Evolutionary conservation across 495 filamentous ascomycete species (phyloP), one percentile per base, ranked within the genome.

Genomic region (Podospora pseudopauciseta): DNA sequence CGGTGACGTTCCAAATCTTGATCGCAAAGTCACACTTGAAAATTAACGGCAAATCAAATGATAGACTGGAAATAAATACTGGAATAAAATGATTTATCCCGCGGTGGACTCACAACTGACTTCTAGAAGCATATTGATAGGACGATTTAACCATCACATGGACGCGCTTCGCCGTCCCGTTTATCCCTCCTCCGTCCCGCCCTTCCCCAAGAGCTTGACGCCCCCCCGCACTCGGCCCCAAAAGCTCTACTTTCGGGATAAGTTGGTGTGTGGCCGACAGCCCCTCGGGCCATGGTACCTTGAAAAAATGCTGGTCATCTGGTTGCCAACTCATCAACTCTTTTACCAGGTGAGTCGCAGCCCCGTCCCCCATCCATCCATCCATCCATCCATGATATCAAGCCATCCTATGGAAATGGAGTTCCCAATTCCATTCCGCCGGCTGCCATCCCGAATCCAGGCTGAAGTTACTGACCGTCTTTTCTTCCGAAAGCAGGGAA

Each of bases 321-420:
- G 71, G 23, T 64, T 75, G 73, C 68, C 73, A 75, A 73, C 73
- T 73, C 73, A 75, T 75, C 73, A 75, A 73, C 58, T 64, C 60
- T 61, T 44, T 56, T 53, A 61, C 68, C 73, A 72, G 73, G 73
- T 75, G 73, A 73, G 66, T 63, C 9, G 16, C 27, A 28, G 30
- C 30, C 30, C 59, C 59, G 26, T 32, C n/a, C 61, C 65, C 19
- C 23, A 23, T 23, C 23, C 23, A 23, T 23, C 23, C 23, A 23
- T 23, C 23, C 23, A 23, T 44, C 34, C 26, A 28, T 28, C 57
- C 20, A 28, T 13, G 32, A n/a, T 20, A 19, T 11, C 28, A n/a
- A n/a, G n/a, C 65, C 57, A 62, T 34, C 58, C 26, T 11, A 16
- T 32, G 56, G 30, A 62, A 30, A 57, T 60, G 30, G 30, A 32